Conservation (phyloP, 192 early-diverging fungal species). For the Geosiphon pyriformis region DNA sequence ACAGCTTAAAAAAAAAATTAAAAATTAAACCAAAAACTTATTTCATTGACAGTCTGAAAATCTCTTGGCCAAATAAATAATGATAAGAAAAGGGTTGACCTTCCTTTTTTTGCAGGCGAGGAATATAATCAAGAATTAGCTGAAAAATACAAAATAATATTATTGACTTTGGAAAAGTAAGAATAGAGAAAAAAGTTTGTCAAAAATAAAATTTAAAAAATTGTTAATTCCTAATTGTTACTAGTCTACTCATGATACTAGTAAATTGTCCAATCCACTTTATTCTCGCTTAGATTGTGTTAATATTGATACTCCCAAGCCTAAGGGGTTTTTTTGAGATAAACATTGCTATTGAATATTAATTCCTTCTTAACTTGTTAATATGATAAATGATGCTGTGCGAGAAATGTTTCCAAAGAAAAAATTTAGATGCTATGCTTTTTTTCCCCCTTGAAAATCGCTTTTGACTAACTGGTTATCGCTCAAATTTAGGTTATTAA, state of each 20-base stretch:
- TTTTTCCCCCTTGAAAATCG: slow-evolving; percentile 5
- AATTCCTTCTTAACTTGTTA: slow-evolving; percentile 20
- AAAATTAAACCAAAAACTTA: too few species aligned
- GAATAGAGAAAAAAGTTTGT: neutral
- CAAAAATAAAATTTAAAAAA: slow-evolving; percentile 22
- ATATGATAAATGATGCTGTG: too few species aligned
- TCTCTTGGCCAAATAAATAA: too few species aligned
- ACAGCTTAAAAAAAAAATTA: too few species aligned
- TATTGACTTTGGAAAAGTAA: slow-evolving; percentile 10
- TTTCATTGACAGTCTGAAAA: too few species aligned
- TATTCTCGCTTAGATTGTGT: slow-evolving; percentile 11
- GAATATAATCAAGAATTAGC: slow-evolving; percentile 25
- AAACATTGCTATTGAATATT: slow-evolving; percentile 13
- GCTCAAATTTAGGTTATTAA: neutral
- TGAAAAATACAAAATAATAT: slow-evolving; percentile 9
- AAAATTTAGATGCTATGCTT: slow-evolving; percentile 10
- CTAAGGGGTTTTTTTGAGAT: slow-evolving; percentile 24
- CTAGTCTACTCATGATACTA: slow-evolving; percentile 20
- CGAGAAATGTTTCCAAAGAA: too few species aligned
- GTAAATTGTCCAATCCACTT: slow-evolving; percentile 13
- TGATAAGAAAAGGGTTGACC: too few species aligned
- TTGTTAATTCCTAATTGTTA: slow-evolving; percentile 19
- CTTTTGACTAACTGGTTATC: neutral
- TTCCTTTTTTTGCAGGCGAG: slow-evolving; percentile 13
- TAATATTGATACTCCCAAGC: slow-evolving; percentile 7